Percentiles rank a stretch among this genome's conserved stretches.
These are phyloP conservation scores for Teunomyces aglyptinius DNA, from an alignment of 805 yeast species.

Conservation along the genomic window DNA sequence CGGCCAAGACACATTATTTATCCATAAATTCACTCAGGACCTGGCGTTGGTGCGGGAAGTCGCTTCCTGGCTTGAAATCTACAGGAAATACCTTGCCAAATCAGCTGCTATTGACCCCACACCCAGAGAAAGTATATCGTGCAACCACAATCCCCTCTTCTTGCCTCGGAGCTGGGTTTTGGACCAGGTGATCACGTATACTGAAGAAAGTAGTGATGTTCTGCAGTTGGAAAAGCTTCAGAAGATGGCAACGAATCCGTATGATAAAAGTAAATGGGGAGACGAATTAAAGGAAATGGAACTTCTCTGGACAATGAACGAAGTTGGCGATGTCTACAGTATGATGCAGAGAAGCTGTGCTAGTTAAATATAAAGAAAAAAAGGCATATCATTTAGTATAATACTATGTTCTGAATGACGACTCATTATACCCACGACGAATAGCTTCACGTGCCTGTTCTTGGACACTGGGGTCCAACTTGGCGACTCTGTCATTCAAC, in stretches of 20 bases:
- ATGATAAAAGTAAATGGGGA: constrained; percentile 66
- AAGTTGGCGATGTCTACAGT: constrained; percentile 48
- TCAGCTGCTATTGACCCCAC: constrained; percentile 31
- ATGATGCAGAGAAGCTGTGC: constrained; percentile 81
- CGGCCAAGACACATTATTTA: background rate
- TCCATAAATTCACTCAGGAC: constrained; percentile 20
- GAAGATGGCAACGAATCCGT: constrained; percentile 76
- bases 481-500: constrained; percentile 34
- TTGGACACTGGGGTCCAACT: constrained; percentile 33
- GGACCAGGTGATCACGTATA: constrained; percentile 69
- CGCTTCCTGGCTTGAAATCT: constrained; percentile 52
- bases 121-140: constrained; percentile 30
- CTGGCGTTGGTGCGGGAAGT: constrained; percentile 40
- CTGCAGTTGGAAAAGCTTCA: constrained; percentile 58
- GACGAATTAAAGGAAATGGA: constrained; percentile 59
- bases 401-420: constrained; percentile 9
- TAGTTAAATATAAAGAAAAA: constrained; percentile 17
- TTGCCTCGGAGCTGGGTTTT: constrained; percentile 84
- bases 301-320: constrained; percentile 51
- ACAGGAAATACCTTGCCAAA: constrained; percentile 43
- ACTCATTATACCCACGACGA: constrained; percentile 39
- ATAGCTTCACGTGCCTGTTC: constrained; percentile 41
- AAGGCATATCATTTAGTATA: background rate
- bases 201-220: constrained; percentile 52
- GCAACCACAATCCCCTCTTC: constrained; percentile 67